Conservation (phyloP, 192 early-diverging fungal genomes). For the Podila verticillata region DNA sequence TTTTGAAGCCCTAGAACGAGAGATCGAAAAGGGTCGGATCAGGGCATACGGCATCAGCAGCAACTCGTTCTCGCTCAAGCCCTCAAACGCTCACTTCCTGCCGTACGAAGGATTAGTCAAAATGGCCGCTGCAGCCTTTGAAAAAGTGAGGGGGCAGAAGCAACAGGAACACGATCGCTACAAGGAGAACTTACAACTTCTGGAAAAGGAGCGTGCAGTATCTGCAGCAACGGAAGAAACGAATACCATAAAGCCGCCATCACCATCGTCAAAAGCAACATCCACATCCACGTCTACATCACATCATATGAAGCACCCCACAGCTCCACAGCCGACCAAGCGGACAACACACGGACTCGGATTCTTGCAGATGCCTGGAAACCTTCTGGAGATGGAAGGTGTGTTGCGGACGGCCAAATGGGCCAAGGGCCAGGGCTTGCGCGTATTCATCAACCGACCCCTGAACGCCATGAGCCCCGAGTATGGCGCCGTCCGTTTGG, state of each 20-base stretch:
- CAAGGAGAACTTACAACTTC: background rate
- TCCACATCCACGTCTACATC: background rate
- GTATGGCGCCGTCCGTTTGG: slow-evolving; percentile 34
- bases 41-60: slow-evolving; percentile 52
- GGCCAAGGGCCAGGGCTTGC: slow-evolving; percentile 48
- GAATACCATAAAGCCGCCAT: too few relatives aligned
- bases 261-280: too few relatives aligned
- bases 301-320: background rate
- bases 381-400: slow-evolving; percentile 48
- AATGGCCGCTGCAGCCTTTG: slow-evolving; percentile 37
- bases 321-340: background rate
- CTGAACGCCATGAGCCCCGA: slow-evolving; percentile 48
- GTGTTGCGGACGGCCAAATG: slow-evolving; percentile 49
- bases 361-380: slow-evolving; percentile 50
- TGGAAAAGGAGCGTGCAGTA: slow-evolving; percentile 5
- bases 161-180: slow-evolving; percentile 10
- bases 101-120: slow-evolving; percentile 49
- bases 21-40: slow-evolving; percentile 45
- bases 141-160: slow-evolving; percentile 18
- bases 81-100: slow-evolving; percentile 46
- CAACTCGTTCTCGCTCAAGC: slow-evolving; percentile 49
- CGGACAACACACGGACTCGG: slow-evolving; percentile 36
- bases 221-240: background rate
- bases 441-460: slow-evolving; percentile 53
- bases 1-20: slow-evolving; percentile 52